Base-by-base conservation (phyloP, 2,329 filamentous ascomycete species). In the Amylocarpus encephaloides region DNA sequence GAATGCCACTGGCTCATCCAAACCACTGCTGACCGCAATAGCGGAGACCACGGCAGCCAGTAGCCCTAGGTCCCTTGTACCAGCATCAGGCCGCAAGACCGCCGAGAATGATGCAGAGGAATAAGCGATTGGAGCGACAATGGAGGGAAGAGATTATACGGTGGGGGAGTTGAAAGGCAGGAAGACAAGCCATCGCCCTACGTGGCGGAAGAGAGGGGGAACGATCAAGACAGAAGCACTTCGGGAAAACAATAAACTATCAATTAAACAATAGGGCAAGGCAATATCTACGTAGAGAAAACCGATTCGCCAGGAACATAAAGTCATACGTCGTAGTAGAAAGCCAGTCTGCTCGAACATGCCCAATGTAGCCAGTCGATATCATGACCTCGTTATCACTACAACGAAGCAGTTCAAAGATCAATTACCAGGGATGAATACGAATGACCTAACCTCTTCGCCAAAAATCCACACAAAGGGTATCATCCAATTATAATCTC, bases 371-470 rank as follows among this genome's bases (percentile, higher is more conserved):
- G 18, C 9, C n/a, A 22, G 16, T 47, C 18, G 39, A 48, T 45
- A 36, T 44, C 22, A 30, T 39, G 35, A 26, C 29, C 42, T 29
- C 41, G 30, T 35, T 36, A 38, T 46, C 32, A 36, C 38, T 44
- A 18, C 45, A 47, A 40, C 38, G 41, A 39, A 44, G 47, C 15
- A 26, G 16, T 5, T 40, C 38, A 19, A 40, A 11, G n/a, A 39
- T 42, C 46, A 46, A 22, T 18, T 38, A 48, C 19, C 46, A 47
- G 30, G 41, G 29, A 36, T 30, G 30, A 53, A 54, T 50, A 54
- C 50, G 48, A 45, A 51, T 54, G 49, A 40, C 51, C 49, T 53
- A 45, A 42, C 34, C 45, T 49, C 35, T 51, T 53, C 52, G 53
- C 52, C 57, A 48, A 49, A 49, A 50, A 49, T 57, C 48, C 55